These are phyloP conservation scores for Calocera viscosa DNA, from an alignment of 768 basidiomycete species.

Conservation along the genomic window DNA sequence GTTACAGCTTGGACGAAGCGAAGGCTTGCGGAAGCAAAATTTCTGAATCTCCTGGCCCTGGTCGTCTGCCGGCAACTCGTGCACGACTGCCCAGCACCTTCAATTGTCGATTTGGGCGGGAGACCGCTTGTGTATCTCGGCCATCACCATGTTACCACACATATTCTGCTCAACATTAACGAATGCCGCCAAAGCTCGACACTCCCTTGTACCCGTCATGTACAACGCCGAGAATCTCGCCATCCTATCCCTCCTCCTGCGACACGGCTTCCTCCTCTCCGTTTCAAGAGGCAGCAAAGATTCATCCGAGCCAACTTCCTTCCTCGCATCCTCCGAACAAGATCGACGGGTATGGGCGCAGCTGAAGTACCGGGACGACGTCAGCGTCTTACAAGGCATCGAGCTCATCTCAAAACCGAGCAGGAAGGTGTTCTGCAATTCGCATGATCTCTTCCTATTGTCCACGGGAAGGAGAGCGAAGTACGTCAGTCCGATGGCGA, in stretches of 20 bases:
- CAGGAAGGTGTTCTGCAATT: constrained; percentile 62
- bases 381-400: constrained; percentile 70
- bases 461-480: constrained; percentile 74
- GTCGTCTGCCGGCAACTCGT: neutral
- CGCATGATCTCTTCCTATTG: constrained; percentile 58
- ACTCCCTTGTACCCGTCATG: constrained; percentile 58
- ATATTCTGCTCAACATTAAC: constrained; percentile 83
- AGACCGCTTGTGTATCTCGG: constrained; percentile 29
- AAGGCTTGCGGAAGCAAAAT: neutral
- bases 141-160: constrained; percentile 35
- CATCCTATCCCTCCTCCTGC: constrained; percentile 83
- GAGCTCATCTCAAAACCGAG: constrained; percentile 73
- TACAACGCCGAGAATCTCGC: constrained; percentile 85
- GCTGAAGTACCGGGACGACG: constrained; percentile 85
- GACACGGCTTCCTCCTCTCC: constrained; percentile 74
- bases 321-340: constrained; percentile 44
- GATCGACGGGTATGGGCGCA: constrained; percentile 83
- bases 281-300: constrained; percentile 66
- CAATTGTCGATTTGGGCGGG: neutral
- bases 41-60: neutral
- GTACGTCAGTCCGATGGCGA: constrained; percentile 66
- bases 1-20: neutral
- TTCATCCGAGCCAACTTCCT: constrained; percentile 51
- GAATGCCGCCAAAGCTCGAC: constrained; percentile 83
- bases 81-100: neutral